Conservation (phyloP, 1,139 yeast genomes). For the Tardiomyces digboiensis region DNA sequence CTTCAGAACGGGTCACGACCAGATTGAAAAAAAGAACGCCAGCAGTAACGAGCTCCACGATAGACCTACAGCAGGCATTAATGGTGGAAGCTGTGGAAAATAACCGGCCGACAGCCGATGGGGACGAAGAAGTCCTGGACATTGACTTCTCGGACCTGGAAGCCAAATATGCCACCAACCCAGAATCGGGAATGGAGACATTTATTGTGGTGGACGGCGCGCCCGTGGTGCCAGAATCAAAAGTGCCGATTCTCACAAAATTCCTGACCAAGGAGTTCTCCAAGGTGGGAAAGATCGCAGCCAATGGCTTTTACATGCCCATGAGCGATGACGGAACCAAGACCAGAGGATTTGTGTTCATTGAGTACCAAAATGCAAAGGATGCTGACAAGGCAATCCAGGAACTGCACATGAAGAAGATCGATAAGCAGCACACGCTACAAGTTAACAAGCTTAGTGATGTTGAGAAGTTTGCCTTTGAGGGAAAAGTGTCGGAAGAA, state of each 20-base stretch:
- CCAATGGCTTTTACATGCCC: constrained; percentile 68
- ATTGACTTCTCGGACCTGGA: constrained; percentile 88
- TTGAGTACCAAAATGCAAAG: constrained; percentile 62
- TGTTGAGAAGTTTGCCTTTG: constrained; percentile 70
- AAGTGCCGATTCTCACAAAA: constrained; percentile 74
- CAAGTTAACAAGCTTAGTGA: constrained; percentile 77
- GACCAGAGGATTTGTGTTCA: constrained; percentile 82
- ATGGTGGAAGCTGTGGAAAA: background rate
- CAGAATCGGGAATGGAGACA: constrained; percentile 58
- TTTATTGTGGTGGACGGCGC: constrained; percentile 92
- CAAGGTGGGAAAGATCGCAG: constrained; percentile 59
- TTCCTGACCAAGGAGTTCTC: constrained; percentile 76
- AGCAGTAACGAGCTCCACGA: no score
- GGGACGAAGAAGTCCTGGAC: constrained; percentile 26
- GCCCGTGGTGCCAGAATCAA: constrained; percentile 88
- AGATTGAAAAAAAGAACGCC: background rate
- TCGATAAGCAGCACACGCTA: constrained; percentile 89
- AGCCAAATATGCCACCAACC: constrained; percentile 55
- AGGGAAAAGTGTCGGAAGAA: constrained; percentile 52
- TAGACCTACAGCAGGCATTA: no score
- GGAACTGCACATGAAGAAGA: constrained; percentile 76
- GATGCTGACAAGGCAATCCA: constrained; percentile 75
- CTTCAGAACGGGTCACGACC: background rate
- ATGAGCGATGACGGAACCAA: constrained; percentile 57
- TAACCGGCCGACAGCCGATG: background rate